Base-by-base conservation (phyloP, 306 rosid genomes). In the Carpinus viminea region DNA sequence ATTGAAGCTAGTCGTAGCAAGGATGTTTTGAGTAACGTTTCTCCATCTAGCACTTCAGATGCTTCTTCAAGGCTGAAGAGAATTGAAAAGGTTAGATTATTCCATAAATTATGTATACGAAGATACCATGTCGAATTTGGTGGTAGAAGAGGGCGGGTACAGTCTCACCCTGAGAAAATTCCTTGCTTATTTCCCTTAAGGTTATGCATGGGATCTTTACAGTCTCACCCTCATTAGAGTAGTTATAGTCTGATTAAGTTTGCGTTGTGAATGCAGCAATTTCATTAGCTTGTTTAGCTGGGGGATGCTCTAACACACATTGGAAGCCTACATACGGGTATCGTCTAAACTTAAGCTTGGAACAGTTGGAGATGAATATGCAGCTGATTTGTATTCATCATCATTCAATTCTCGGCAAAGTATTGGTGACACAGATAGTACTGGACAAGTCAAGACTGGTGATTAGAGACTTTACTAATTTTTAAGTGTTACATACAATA, bases 301-400 rank as follows among this genome's bases (percentile, higher is more conserved):
- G 54, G 26, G 74, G 59, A 75, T 84, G n/a, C 61, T 64, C 69
- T 50, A 70, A 64, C 31, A 20, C 47, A 75, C 48, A 78, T 78
- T 91, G 86, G 97, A 91, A 80, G 79, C 89, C 69, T 95, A 86
- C 83, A 80, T 48, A 34, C 92, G 85, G 72, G 86, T 95, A 74
- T 89, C 98, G 38, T 86, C 97, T 69, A 95, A 95, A 87, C 97
- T 95, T 69, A 93, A 86, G 94, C 96, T 95, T 61, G 97, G 85
- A 80, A 81, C 80, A 53, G 71, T 81, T 81, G 91, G 81, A 71
- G 90, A 86, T 80, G 92, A 92, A 71, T 78, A 80, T 69, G 11
- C 72, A 15, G 84, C 66, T 76, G 86, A 74, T 70, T 55, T 73
- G 16, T 81, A 77, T 83, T 61, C 83, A 80, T 48, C 47, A 76